phyloP scores from a whole-genome alignment of 2,329 filamentous ascomycete species.

The Seiridium unicorne region DNA sequence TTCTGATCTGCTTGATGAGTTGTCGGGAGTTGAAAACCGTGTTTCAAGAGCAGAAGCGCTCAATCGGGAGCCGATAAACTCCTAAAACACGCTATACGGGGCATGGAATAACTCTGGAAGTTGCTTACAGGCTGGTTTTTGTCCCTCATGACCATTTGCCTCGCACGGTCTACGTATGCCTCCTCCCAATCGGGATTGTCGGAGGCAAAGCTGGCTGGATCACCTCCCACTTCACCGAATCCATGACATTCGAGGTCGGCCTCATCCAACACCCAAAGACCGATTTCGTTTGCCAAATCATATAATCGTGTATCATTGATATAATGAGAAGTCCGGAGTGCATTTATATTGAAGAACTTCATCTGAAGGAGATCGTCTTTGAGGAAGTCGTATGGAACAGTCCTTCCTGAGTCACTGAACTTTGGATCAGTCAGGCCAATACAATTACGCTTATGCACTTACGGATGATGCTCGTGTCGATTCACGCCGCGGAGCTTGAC shows the following conservation, averaged over 20 bases:
- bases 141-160: slow-evolving; percentile 60
- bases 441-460: not conserved
- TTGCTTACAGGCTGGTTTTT: slow-evolving; percentile 49
- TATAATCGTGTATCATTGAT: slow-evolving; percentile 60
- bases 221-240: slow-evolving; percentile 38
- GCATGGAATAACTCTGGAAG: no score
- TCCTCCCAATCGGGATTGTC: slow-evolving; percentile 61
- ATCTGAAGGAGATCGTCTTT: slow-evolving; percentile 61
- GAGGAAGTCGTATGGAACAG: slow-evolving; percentile 61
- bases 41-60: no score
- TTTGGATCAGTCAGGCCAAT: not conserved
- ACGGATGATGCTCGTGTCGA: slow-evolving; percentile 67
- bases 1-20: no score
- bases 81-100: no score
- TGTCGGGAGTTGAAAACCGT: no score
- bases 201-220: slow-evolving; percentile 51
- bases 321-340: slow-evolving; percentile 67
- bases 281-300: slow-evolving; percentile 61
- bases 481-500: slow-evolving; percentile 69
- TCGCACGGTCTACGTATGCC: slow-evolving; percentile 66
- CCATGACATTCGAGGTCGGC: slow-evolving; percentile 55
- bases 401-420: slow-evolving; percentile 48
- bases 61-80: no score
- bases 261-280: slow-evolving; percentile 62
- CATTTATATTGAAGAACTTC: slow-evolving; percentile 70